Conservation (phyloP, 768 basidiomycete species). For the Collybia nuda region DNA sequence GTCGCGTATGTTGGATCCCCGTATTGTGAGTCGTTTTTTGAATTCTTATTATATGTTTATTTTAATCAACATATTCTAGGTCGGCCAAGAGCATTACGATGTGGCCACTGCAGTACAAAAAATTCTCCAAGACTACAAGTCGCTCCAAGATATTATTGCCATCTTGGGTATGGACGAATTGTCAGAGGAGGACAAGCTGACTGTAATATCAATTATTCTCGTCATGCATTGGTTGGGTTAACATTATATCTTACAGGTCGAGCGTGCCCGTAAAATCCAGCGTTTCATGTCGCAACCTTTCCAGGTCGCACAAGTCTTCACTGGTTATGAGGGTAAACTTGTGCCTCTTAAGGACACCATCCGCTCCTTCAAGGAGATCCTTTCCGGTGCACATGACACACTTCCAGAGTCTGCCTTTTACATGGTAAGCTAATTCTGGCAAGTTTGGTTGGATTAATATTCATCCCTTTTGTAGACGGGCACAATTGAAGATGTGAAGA, state of each 20-base stretch:
- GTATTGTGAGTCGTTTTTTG: conserved; percentile 79
- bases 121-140: conserved; percentile 96
- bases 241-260: conserved; percentile 55
- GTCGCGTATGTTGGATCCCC: conserved; percentile 99
- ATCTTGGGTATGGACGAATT: conserved; percentile 99
- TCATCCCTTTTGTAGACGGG: conserved; percentile 51
- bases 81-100: conserved; percentile 92
- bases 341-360: conserved; percentile 95
- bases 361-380: conserved; percentile 97
- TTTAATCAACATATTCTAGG: conserved; percentile 31
- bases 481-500: conserved; percentile 95
- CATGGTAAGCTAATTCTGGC: conserved; percentile 56
- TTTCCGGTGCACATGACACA: conserved; percentile 82
- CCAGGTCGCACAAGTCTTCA: conserved; percentile 99
- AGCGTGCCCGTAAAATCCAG: conserved; percentile 97
- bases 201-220: conserved; percentile 48
- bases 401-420: conserved; percentile 98
- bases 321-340: conserved; percentile 97
- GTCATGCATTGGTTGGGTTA: background rate
- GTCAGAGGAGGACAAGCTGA: conserved; percentile 99
- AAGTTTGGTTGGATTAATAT: background rate
- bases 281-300: conserved; percentile 99
- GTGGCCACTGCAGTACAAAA: conserved; percentile 97
- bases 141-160: conserved; percentile 98
- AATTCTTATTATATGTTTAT: background rate